These are phyloP conservation scores for Melampsora americana DNA, from an alignment of 1,284 basidiomycete genomes.

Conservation along the genomic window DNA sequence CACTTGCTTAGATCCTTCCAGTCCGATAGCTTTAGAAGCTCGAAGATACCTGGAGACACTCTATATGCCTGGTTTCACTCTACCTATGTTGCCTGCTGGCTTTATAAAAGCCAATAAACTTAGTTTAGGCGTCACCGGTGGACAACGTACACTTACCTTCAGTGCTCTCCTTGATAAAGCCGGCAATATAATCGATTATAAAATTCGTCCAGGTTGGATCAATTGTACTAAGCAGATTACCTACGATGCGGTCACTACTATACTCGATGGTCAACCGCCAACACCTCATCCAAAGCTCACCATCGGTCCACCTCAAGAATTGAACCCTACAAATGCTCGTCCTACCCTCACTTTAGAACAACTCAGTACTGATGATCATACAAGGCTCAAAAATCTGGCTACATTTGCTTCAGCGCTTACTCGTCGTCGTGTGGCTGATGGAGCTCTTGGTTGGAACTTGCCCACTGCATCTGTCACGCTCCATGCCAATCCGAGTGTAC, in stretches of 20 bases:
- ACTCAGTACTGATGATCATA: constrained; percentile 22
- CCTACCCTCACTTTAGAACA: constrained; percentile 15
- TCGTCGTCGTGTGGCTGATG: constrained; percentile 36
- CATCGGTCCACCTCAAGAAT: constrained; percentile 49
- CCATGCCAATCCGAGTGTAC: constrained; percentile 24
- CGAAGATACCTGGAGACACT: constrained; percentile 59
- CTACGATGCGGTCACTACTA: constrained; percentile 69
- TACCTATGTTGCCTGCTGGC: constrained; percentile 68
- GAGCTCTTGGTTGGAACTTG: constrained; percentile 55
- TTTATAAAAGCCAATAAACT: constrained; percentile 56
- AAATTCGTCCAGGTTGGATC: constrained; percentile 69
- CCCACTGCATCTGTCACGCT: constrained; percentile 62
- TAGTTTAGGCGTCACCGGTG: constrained; percentile 61
- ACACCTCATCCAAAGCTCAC: constrained; percentile 44
- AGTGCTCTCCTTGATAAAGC: constrained; percentile 66
- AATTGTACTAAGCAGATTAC: constrained; percentile 66
- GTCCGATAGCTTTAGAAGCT: constrained; percentile 64
- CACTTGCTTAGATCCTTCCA: constrained; percentile 67
- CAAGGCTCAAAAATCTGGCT: constrained; percentile 17
- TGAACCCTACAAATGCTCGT: neutral
- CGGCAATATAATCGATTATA: constrained; percentile 69
- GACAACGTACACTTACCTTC: constrained; percentile 67
- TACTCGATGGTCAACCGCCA: constrained; percentile 56
- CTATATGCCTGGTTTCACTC: constrained; percentile 67
- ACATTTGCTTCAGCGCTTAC: constrained; percentile 20